A percentile compares a stretch with the other conserved stretches of the same genome.
Evolutionary conservation across 352 stramenopile species (phyloP).

Genomic region (Phytophthora litchii): DNA sequence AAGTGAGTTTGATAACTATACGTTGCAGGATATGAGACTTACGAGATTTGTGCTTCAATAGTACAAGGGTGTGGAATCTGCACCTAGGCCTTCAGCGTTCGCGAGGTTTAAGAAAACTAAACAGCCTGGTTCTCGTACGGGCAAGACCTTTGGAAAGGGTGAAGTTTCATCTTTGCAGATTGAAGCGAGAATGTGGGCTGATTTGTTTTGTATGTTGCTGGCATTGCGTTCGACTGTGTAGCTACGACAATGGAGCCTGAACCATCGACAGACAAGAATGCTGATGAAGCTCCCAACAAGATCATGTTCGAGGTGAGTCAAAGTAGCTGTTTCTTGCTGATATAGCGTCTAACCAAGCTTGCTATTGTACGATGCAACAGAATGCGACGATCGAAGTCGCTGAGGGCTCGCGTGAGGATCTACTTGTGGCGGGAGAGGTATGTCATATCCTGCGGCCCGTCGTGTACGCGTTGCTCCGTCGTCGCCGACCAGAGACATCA

Average conservation of each 20-base stretch:
- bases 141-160: constrained; percentile 73
- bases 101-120: constrained; percentile 70
- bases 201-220: constrained; percentile 10
- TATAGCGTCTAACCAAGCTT: not conserved
- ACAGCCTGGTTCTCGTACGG: constrained; percentile 61
- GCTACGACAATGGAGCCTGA: constrained; percentile 32
- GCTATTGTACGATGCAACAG: constrained; percentile 25
- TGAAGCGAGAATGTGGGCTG: not conserved
- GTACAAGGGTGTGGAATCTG: constrained; percentile 64
- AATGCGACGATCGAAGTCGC: constrained; percentile 52
- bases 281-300: constrained; percentile 38
- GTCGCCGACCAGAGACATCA: constrained; percentile 55
- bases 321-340: not conserved
- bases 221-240: constrained; percentile 6
- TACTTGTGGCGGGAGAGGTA: constrained; percentile 70
- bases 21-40: too few species aligned
- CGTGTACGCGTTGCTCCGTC: constrained; percentile 72
- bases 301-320: constrained; percentile 61
- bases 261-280: constrained; percentile 27
- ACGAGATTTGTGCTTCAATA: constrained; percentile 19
- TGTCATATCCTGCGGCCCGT: constrained; percentile 81
- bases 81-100: constrained; percentile 54
- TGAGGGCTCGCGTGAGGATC: constrained; percentile 40
- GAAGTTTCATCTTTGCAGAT: constrained; percentile 7
- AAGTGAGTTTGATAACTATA: constrained; percentile 45